These are phyloP conservation scores for Combretum micranthum DNA, from an alignment of 345 rosid genomes.

Conservation along the genomic window DNA sequence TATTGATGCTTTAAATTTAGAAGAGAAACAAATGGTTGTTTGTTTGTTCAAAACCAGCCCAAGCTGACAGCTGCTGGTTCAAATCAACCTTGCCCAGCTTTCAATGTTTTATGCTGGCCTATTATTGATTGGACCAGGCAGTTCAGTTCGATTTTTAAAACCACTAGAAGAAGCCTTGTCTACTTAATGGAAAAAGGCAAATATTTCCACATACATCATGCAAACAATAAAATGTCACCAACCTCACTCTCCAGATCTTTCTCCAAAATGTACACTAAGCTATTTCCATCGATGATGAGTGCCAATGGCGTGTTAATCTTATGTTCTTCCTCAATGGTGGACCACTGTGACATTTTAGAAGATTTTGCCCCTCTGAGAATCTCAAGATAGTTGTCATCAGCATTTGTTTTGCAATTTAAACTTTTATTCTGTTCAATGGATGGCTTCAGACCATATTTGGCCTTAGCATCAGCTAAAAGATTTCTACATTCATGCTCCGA, in stretches of 20 bases:
- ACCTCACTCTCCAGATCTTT: constrained; percentile 65
- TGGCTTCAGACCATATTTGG: constrained; percentile 38
- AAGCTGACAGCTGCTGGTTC: no score
- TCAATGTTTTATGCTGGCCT: no score
- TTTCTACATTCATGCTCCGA: constrained; percentile 59
- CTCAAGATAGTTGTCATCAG: constrained; percentile 26
- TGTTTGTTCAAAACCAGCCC: no score
- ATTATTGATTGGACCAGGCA: no score
- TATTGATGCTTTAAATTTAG: no score
- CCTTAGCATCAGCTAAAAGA: constrained; percentile 58
- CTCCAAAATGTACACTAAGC: constrained; percentile 77
- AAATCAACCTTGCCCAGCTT: no score
- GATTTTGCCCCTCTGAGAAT: constrained; percentile 21
- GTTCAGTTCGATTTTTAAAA: no score
- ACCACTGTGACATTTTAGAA: constrained; percentile 12
- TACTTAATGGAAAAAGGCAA: not conserved
- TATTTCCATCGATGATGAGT: constrained; percentile 70
- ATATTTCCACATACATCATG: not conserved
- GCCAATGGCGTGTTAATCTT: constrained; percentile 29
- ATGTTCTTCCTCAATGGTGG: constrained; percentile 24
- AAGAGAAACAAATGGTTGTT: no score
- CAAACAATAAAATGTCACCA: constrained; percentile 6
- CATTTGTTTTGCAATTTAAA: constrained; percentile 10
- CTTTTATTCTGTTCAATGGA: constrained; percentile 14
- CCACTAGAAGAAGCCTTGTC: no score